Conservation (phyloP, 768 basidiomycete species). For the Boletus reticulatus region DNA sequence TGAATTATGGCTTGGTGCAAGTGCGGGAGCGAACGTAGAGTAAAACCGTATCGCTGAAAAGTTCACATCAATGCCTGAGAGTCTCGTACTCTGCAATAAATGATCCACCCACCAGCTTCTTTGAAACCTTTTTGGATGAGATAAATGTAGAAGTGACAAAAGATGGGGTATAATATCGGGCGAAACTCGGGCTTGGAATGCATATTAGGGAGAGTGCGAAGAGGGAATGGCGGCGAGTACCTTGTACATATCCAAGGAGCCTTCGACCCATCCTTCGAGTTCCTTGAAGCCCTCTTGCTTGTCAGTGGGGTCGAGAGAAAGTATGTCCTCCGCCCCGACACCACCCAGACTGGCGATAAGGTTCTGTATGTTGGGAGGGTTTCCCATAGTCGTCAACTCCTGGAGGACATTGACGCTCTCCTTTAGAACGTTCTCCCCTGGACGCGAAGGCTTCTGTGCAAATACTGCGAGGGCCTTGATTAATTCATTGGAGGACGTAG, state of each 20-base stretch:
- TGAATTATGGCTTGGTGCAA: constrained; percentile 62
- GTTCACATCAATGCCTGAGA: constrained; percentile 11
- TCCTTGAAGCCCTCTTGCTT: constrained; percentile 85
- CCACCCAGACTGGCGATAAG: constrained; percentile 75
- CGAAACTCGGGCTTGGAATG: constrained; percentile 79
- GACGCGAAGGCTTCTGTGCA: constrained; percentile 62
- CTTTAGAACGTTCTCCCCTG: constrained; percentile 70
- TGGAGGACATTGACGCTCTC: constrained; percentile 64
- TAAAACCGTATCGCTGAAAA: constrained; percentile 71
- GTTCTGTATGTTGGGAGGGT: constrained; percentile 69
- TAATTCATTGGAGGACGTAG: constrained; percentile 48
- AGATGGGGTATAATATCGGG: constrained; percentile 92
- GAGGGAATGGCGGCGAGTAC: constrained; percentile 40
- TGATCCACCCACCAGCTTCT: constrained; percentile 68
- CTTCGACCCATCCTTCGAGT: constrained; percentile 86
- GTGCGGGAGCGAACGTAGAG: constrained; percentile 61
- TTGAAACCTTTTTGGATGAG: constrained; percentile 88
- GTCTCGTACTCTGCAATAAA: background rate
- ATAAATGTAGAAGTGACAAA: constrained; percentile 96
- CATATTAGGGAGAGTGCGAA: constrained; percentile 8
- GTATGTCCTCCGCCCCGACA: constrained; percentile 78
- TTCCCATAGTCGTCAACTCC: constrained; percentile 67
- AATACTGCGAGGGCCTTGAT: constrained; percentile 62
- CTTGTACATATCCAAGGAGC: constrained; percentile 88
- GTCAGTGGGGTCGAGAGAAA: constrained; percentile 79